phyloP scores from a whole-genome alignment of 163 green algal species.

The Scenedesmus sp. region DNA sequence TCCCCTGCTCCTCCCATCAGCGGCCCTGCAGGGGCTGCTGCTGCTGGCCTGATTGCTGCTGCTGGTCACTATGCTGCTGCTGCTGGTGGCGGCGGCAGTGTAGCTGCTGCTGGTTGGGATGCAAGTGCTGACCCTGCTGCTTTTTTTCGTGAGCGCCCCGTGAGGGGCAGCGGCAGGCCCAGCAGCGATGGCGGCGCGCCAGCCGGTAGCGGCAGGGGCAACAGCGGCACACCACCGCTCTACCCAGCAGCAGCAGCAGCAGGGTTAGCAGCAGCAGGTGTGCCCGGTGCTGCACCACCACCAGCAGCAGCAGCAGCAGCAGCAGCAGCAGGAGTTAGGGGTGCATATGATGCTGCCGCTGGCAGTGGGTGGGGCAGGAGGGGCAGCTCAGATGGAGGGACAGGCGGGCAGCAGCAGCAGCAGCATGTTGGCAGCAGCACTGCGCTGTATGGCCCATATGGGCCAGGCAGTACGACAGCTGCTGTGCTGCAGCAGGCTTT shows the following conservation, averaged over 20 bases:
- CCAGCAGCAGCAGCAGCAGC: no score
- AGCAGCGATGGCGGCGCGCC: neutral
- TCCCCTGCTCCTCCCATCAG: neutral
- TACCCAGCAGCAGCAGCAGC: conserved; percentile 1
- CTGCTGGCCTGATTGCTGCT: neutral
- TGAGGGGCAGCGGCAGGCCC: neutral
- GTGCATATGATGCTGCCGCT: neutral
- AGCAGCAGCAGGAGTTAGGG: neutral
- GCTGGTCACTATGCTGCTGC: conserved; percentile 1
- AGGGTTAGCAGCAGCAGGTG: neutral
- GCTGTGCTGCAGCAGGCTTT: neutral
- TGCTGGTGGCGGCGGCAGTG: neutral
- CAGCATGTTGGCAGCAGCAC: neutral
- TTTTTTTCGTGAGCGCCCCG: neutral
- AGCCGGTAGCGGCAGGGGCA: neutral
- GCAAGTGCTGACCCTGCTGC: neutral
- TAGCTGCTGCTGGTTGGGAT: neutral
- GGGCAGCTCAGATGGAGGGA: neutral
- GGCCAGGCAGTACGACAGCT: neutral
- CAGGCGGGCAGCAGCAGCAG: neutral
- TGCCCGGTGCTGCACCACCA: neutral
- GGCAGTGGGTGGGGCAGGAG: neutral
- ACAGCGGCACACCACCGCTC: neutral
- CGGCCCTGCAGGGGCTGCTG: neutral
- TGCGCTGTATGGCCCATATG: neutral